Conservation (phyloP, 331 rosid genomes). For the Pyracantha coccinea region DNA sequence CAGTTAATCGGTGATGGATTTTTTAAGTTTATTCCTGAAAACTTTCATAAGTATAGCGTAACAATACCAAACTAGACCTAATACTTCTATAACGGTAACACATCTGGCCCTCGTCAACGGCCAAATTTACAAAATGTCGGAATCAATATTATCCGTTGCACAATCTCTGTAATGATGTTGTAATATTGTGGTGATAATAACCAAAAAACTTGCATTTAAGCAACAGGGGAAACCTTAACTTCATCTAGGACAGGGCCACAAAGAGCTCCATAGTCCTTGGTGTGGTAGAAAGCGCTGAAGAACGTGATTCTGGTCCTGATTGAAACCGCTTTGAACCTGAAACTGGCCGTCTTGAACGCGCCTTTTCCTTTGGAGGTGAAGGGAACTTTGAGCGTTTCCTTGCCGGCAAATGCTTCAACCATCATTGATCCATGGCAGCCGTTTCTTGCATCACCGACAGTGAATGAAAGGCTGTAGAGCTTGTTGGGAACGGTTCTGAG, state of each 20-base stretch:
- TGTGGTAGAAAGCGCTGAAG: constrained; percentile 87
- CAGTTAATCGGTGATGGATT: too few relatives aligned
- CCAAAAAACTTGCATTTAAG: constrained; percentile 17
- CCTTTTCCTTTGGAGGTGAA: constrained; percentile 77
- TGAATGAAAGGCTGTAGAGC: constrained; percentile 52
- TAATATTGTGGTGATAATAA: neutral
- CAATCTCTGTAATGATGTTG: constrained; percentile 25
- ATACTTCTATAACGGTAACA: neutral
- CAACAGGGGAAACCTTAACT: constrained; percentile 44
- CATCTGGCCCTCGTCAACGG: constrained; percentile 19
- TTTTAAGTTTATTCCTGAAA: neutral
- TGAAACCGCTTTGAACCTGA: constrained; percentile 61
- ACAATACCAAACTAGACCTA: neutral
- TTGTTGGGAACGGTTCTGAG: constrained; percentile 63
- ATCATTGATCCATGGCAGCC: constrained; percentile 89
- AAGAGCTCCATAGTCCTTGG: constrained; percentile 76
- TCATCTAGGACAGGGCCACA: constrained; percentile 88
- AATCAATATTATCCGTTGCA: constrained; percentile 21
- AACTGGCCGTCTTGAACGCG: constrained; percentile 36
- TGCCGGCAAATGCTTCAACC: constrained; percentile 87
- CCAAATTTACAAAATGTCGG: constrained; percentile 25
- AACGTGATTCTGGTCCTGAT: constrained; percentile 75
- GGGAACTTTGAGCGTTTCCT: constrained; percentile 71
- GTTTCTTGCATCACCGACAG: constrained; percentile 72
- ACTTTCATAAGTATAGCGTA: neutral